Evolutionary conservation across 495 filamentous ascomycete species (phyloP), one percentile per base, ranked within the genome.

Genomic region (Friedmanniomyces endolithicus): DNA sequence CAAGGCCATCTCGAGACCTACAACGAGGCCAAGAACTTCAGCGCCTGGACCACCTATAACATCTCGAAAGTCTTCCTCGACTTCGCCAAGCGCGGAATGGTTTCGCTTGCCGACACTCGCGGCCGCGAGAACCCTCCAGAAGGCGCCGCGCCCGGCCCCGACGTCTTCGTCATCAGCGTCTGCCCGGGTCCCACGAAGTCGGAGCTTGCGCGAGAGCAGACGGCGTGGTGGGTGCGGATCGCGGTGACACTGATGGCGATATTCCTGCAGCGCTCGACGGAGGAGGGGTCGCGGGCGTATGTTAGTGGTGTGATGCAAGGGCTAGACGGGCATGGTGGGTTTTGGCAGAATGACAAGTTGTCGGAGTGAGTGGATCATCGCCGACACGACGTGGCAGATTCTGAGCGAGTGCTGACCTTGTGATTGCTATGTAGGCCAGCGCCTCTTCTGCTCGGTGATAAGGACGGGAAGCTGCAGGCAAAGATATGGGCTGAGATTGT

Each of bases 171-270:
- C n/a, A 41, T 52, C 8, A 19, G n/a, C 25, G 48, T 56, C 0
- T 64, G 62, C 45, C 62, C 59, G 9, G 62, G 62, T 12, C 41
- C 52, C 12, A 55, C 49, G 17, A 64, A 62, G 23, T 59, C 59
- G 1, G 45, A 59, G 11, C 48, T 64, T 11, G 59, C 37, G 12
- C 24, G 62, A 34, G 59, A 57, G 14, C 22, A 41, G 11, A 35
- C n/a, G 22, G 48, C 23, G 16, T 57, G 39, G 40, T 43, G 14
- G 22, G 8, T 53, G 22, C 11, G 25, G 22, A 11, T 48, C 12
- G 27, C 29, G n/a, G 8, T 58, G 19, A 12, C 12, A 14, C 20
- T 60, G 11, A 8, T 63, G 19, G 40, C 23, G 11, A 11, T 27
- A 14, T 27, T 57, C 17, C 22, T 60, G 11, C 48, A 53, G 46